phyloP scores from a whole-genome alignment of 805 yeast species.

The Wickerhamomyces sydowiorum region DNA sequence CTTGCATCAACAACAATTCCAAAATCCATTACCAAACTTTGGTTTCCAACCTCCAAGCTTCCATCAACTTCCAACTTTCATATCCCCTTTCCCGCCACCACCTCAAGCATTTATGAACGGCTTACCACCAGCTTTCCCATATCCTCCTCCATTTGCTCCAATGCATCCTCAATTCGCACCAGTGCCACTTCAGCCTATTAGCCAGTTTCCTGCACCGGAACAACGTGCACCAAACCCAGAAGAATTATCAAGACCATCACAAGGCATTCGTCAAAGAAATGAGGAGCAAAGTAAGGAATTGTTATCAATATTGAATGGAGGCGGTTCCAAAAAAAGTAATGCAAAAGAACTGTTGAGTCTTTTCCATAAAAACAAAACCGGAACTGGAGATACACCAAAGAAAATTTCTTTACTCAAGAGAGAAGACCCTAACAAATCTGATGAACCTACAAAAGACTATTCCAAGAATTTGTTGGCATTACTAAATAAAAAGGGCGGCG shows the following conservation, averaged over 20 bases:
- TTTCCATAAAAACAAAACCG: conserved; percentile 6
- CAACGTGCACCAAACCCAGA: conserved; percentile 31
- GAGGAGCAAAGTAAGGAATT: conserved; percentile 36
- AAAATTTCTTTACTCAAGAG: conserved; percentile 4
- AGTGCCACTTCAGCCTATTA: not conserved
- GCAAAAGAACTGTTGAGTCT: conserved; percentile 10
- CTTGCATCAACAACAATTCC: conserved; percentile 6
- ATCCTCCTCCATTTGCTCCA: conserved; percentile 6
- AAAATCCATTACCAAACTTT: conserved; percentile 5
- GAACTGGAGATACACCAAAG: not conserved
- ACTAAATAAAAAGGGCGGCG: conserved; percentile 8
- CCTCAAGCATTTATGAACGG: conserved; percentile 1
- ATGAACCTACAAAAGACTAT: conserved; percentile 6
- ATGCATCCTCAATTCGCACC: conserved; percentile 4
- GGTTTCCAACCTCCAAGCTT: conserved; percentile 16
- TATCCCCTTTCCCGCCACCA: conserved; percentile 16
- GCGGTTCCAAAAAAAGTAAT: conserved; percentile 4
- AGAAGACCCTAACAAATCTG: not conserved
- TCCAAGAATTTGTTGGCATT: conserved; percentile 16
- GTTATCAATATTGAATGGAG: conserved; percentile 34
- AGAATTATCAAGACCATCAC: conserved; percentile 31
- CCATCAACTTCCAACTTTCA: conserved; percentile 14
- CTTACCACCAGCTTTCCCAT: conserved; percentile 10
- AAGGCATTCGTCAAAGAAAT: conserved; percentile 21
- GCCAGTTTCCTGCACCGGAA: conserved; percentile 7